These are phyloP conservation scores for Syzygium jambos DNA, from an alignment of 345 rosid genomes.

Conservation along the genomic window DNA sequence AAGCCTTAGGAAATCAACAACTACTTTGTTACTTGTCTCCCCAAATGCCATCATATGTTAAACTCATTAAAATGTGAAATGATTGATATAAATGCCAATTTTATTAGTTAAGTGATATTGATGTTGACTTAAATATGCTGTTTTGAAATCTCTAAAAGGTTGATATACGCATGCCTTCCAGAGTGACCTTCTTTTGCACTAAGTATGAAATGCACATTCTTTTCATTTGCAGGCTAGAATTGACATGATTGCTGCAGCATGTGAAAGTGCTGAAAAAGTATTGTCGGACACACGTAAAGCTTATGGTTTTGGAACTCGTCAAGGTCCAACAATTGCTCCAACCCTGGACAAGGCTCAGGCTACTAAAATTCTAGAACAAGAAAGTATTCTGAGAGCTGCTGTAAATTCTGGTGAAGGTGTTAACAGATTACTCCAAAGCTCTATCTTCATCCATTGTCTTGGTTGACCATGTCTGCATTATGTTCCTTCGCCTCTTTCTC, in stretches of 20 bases:
- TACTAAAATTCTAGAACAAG: slow-evolving; percentile 86
- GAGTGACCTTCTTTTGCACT: background rate
- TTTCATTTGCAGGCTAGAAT: slow-evolving; percentile 53
- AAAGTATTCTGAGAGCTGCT: slow-evolving; percentile 65
- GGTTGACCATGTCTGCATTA: background rate
- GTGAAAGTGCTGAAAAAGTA: slow-evolving; percentile 86
- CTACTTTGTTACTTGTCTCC: background rate
- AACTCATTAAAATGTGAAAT: background rate
- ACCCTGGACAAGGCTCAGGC: slow-evolving; percentile 82
- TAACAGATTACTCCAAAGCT: background rate
- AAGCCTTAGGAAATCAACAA: background rate
- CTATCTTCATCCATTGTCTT: background rate
- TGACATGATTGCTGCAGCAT: slow-evolving; percentile 83
- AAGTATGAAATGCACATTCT: background rate
- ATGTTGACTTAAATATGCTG: background rate
- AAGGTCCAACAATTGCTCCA: slow-evolving; percentile 75
- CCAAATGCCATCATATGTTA: background rate
- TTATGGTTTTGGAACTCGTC: slow-evolving; percentile 69
- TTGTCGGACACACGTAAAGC: slow-evolving; percentile 85
- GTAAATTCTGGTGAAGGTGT: slow-evolving; percentile 76
- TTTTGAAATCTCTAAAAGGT: background rate
- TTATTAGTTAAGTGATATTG: background rate
- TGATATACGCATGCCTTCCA: background rate
- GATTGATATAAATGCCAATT: background rate
- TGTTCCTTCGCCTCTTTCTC: background rate